Evolutionary conservation across 2,329 filamentous ascomycete species (phyloP).

Genomic region (Shiraia sp.): DNA sequence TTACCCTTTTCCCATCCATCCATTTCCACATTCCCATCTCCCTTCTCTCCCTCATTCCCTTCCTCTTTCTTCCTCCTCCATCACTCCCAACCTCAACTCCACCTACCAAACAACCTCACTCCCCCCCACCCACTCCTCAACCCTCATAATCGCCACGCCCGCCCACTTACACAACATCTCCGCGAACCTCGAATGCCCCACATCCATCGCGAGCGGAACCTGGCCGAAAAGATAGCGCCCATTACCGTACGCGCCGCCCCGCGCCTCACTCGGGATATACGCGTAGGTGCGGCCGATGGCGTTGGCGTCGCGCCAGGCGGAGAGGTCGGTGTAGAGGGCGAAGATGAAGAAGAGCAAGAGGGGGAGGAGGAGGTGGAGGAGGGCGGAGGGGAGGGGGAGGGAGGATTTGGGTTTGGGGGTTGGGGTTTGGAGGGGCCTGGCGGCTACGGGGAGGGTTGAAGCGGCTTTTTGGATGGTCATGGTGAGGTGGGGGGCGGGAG

Average conservation of each 20-base stretch:
- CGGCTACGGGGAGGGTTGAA: too few relatives aligned
- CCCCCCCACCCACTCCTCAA: conserved; percentile 15
- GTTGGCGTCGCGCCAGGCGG: conserved; percentile 16
- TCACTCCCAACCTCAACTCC: too few relatives aligned
- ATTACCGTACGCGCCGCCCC: conserved; percentile 20
- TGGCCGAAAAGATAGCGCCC: conserved; percentile 22
- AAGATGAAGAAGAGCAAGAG: conserved; percentile 9
- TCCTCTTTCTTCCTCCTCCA: too few relatives aligned
- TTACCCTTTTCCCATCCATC: too few relatives aligned
- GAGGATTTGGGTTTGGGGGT: neutral
- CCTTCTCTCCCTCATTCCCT: too few relatives aligned
- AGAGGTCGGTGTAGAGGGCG: conserved; percentile 7
- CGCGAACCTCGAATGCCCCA: conserved; percentile 13
- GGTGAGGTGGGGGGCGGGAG: too few relatives aligned
- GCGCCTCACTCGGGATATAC: neutral
- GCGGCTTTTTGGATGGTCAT: too few relatives aligned
- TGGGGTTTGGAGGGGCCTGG: too few relatives aligned
- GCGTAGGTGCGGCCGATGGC: conserved; percentile 5
- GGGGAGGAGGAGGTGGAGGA: conserved; percentile 3
- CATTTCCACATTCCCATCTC: too few relatives aligned
- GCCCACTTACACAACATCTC: conserved; percentile 14
- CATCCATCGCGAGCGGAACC: conserved; percentile 20
- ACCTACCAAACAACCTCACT: neutral
- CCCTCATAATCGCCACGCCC: conserved; percentile 8
- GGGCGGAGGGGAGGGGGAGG: neutral